Evolutionary conservation across 1,284 basidiomycete genomes (phyloP), one percentile per base, ranked within the genome.

Genomic region (Rhodotorula sp.): DNA sequence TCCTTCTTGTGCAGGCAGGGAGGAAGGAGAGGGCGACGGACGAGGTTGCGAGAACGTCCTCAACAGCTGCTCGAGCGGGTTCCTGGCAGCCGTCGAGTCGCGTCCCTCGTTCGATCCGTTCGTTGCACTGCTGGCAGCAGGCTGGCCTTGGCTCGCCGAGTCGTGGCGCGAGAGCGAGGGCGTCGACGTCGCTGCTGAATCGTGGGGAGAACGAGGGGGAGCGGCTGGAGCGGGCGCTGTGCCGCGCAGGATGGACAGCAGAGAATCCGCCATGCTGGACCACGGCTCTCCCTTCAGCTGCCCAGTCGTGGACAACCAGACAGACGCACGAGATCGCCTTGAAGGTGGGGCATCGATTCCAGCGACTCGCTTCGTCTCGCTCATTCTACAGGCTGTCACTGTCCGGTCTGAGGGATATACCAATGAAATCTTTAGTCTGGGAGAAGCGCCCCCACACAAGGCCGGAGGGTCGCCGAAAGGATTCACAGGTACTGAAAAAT

Each of bases 231-330:
- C n/a, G 3, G 50, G 38, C 26, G 47, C 31, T 2, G 55, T 58
- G 8, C 63, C 63, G 16, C 63, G 63, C 12, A 64, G 34, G 31
- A 64, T 64, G 15, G 55, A 50, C 28, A 64, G 63, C 55, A 64
- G 56, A 6, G 50, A 23, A 16, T 52, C 50, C 10, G 21, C 21
- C 50, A 52, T 52, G 50, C 21, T n/a, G 10, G 23, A 52, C 50
- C 12, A 52, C 21, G 50, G 23, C 21, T 23, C 21, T 23, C 21
- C 3, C 50, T 21, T 8, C 50, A n/a, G 50, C 21, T n/a, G 38
- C 23, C 34, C 26, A 19, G 16, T 16, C 5, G 4, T 23, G 54
- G 6, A 21, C 34, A 38, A 31, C 12, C 5, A 7, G 49, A 15
- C 21, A 18, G n/a, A 48, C 14, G 21, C 18, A 2, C n/a, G n/a